These are phyloP conservation scores for Biancaea sappan DNA, from an alignment of 306 rosid species.

Conservation along the genomic window DNA sequence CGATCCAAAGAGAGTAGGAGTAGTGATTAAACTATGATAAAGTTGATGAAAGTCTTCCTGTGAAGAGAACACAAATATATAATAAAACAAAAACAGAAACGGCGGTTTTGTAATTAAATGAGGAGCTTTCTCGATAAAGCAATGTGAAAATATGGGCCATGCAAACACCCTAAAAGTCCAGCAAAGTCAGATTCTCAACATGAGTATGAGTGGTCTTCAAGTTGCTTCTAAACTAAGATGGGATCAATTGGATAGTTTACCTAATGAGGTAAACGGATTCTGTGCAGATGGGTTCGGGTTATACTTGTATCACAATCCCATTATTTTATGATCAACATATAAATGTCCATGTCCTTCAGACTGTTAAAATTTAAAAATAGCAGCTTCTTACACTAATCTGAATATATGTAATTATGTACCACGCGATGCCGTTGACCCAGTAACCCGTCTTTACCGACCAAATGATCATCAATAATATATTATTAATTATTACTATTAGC, in stretches of 20 bases:
- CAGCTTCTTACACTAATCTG: not conserved
- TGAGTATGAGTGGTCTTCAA: constrained; percentile 37
- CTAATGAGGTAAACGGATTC: constrained; percentile 26
- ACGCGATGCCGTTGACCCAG: constrained; percentile 46
- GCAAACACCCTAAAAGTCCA: constrained; percentile 28
- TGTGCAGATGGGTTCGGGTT: constrained; percentile 19
- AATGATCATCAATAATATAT: constrained; percentile 26
- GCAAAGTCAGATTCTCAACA: constrained; percentile 29
- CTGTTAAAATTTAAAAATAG: too few relatives aligned
- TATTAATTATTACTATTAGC: not conserved
- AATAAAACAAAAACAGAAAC: constrained; percentile 31
- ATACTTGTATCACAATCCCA: not conserved
- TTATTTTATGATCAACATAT: not conserved
- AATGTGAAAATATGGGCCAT: constrained; percentile 43
- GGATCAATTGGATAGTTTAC: constrained; percentile 28
- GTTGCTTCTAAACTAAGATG: constrained; percentile 38
- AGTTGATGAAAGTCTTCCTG: not conserved
- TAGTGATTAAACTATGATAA: not conserved
- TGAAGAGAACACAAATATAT: not conserved
- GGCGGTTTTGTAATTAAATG: constrained; percentile 1
- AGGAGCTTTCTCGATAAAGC: constrained; percentile 14
- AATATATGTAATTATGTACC: not conserved
- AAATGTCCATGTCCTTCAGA: not conserved
- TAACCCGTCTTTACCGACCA: constrained; percentile 34
- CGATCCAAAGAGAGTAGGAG: constrained; percentile 1